phyloP scores from a whole-genome alignment of 2,329 filamentous ascomycete species.

The Intubia oerlemansii region DNA sequence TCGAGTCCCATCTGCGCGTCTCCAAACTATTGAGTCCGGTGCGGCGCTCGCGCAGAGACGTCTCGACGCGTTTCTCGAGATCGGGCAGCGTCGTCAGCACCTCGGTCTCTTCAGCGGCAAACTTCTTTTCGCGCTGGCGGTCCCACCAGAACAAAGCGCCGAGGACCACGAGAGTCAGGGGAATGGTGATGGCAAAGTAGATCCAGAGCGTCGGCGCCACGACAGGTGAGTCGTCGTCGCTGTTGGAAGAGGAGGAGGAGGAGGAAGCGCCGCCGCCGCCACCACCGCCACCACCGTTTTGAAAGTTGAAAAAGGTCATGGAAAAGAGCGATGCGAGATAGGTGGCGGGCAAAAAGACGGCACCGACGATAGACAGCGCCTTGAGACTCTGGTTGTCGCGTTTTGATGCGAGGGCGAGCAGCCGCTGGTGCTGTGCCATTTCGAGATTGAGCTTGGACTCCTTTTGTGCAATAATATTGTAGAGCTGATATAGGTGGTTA shows the following conservation, averaged over 20 bases:
- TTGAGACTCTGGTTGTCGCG: conserved; percentile 44
- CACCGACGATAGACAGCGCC: conserved; percentile 39
- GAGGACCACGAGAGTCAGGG: conserved; percentile 33
- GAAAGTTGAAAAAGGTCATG: conserved; percentile 47
- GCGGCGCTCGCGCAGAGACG: conserved; percentile 29
- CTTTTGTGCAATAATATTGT: conserved; percentile 44
- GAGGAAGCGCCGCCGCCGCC: neutral
- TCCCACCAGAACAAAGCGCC: conserved; percentile 33
- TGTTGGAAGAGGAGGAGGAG: neutral
- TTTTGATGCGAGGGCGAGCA: conserved; percentile 37
- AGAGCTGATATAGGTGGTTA: conserved; percentile 22
- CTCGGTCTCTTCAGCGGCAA: conserved; percentile 25
- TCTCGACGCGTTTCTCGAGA: conserved; percentile 36
- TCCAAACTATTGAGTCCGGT: conserved; percentile 19
- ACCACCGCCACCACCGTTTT: conserved; percentile 15
- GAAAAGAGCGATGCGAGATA: conserved; percentile 41
- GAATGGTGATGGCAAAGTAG: conserved; percentile 39
- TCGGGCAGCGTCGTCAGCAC: conserved; percentile 31
- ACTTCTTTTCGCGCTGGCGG: conserved; percentile 23
- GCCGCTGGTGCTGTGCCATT: conserved; percentile 37
- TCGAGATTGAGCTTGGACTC: conserved; percentile 42
- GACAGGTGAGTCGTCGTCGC: conserved; percentile 15
- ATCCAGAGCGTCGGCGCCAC: conserved; percentile 36
- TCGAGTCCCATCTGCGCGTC: conserved; percentile 6
- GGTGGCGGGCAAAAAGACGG: conserved; percentile 40